Conservation (phyloP, 345 rosid species). For the Euphorbia peplus region DNA sequence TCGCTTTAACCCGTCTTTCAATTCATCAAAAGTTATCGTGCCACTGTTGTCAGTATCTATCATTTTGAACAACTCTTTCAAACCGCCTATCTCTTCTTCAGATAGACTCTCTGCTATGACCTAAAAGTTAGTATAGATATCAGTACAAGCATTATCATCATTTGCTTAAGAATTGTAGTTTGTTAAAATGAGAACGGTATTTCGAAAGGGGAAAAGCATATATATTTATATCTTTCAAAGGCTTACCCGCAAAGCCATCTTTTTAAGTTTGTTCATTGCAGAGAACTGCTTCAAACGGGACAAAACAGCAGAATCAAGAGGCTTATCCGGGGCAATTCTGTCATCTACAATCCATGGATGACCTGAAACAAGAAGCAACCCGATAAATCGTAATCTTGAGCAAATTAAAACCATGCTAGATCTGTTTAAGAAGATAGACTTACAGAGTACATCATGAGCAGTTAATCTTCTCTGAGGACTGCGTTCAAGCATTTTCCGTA, state of each 20-base stretch:
- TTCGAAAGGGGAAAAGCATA: not conserved
- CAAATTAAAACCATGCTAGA: not conserved
- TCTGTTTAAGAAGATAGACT: constrained; percentile 24
- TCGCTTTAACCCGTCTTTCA: constrained; percentile 51
- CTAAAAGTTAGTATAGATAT: constrained; percentile 23
- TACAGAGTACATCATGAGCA: constrained; percentile 79
- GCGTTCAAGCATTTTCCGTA: constrained; percentile 60
- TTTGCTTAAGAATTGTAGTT: not conserved
- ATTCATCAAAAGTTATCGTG: constrained; percentile 69
- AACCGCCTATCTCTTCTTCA: constrained; percentile 75
- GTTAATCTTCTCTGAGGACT: constrained; percentile 59
- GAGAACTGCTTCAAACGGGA: constrained; percentile 69
- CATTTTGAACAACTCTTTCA: constrained; percentile 77
- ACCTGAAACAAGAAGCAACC: constrained; percentile 36
- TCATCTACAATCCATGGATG: constrained; percentile 84
- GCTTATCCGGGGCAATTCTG: constrained; percentile 73
- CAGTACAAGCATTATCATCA: not conserved
- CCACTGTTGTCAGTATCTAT: constrained; percentile 75
- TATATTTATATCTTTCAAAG: constrained; percentile 14
- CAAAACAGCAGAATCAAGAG: constrained; percentile 73
- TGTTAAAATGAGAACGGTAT: not conserved
- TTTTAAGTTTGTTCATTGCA: constrained; percentile 83
- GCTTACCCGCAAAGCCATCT: constrained; percentile 77
- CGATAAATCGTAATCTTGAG: not conserved
- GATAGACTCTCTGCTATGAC: constrained; percentile 82